Evolutionary conservation across 2,329 filamentous ascomycete genomes (phyloP).

Genomic region (Claviceps sp.): DNA sequence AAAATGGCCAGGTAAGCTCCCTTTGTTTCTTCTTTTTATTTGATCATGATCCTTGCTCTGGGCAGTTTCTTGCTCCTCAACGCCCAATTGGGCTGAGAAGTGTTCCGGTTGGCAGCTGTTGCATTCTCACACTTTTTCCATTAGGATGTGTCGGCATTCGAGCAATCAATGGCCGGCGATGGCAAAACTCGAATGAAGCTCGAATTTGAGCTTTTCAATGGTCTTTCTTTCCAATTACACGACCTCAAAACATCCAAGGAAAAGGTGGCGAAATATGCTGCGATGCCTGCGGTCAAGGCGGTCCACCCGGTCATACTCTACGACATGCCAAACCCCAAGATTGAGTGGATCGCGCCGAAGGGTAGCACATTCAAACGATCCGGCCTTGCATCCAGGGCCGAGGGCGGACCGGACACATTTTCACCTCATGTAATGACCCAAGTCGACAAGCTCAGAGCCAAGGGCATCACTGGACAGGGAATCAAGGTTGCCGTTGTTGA

Average conservation of each 20-base stretch:
- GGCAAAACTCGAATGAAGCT: slow-evolving; percentile 34
- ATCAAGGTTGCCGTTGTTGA: slow-evolving; percentile 41
- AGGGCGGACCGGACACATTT: slow-evolving; percentile 22
- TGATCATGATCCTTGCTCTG: too few species aligned
- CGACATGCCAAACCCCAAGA: slow-evolving; percentile 29
- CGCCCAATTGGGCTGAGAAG: not conserved
- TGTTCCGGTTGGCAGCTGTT: not conserved
- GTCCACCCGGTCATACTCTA: slow-evolving; percentile 35
- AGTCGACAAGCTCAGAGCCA: slow-evolving; percentile 36
- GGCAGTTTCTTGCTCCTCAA: not conserved
- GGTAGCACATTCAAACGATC: slow-evolving; percentile 10
- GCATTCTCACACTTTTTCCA: not conserved
- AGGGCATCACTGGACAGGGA: slow-evolving; percentile 35
- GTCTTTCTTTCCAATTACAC: slow-evolving; percentile 38
- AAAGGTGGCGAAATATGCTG: slow-evolving; percentile 26
- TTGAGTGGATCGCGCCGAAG: slow-evolving; percentile 28
- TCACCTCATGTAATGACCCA: slow-evolving; percentile 43
- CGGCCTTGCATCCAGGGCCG: slow-evolving; percentile 10
- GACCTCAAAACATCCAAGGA: slow-evolving; percentile 30
- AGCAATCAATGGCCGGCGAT: slow-evolving; percentile 15
- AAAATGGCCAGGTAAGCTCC: slow-evolving; percentile 8
- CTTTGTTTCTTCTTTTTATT: too few species aligned
- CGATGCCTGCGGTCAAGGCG: slow-evolving; percentile 31
- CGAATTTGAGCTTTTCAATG: slow-evolving; percentile 38
- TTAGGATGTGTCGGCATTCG: slow-evolving; percentile 8